Conservation (phyloP, 2,329 filamentous ascomycete species). For the Claviceps sp. region DNA sequence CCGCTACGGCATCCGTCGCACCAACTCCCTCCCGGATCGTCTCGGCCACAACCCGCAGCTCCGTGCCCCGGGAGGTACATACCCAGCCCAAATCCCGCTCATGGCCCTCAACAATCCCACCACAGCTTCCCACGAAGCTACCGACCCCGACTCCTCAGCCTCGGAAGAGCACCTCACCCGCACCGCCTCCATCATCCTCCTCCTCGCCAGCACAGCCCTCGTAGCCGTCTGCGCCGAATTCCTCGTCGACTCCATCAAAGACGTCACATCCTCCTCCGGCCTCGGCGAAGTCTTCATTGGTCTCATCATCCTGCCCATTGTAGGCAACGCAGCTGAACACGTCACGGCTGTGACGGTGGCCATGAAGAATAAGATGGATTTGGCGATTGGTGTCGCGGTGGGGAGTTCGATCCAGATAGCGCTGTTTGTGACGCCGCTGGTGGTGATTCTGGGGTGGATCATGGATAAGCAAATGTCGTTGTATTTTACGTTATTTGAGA, state of each 20-base stretch:
- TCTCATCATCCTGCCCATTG: constrained; percentile 58
- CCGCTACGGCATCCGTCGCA: constrained; percentile 54
- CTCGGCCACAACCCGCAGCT: constrained; percentile 33
- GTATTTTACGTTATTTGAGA: constrained; percentile 83
- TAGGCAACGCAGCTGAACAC: constrained; percentile 62
- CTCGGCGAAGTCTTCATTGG: constrained; percentile 57
- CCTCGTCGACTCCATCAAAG: constrained; percentile 53
- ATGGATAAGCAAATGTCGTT: constrained; percentile 58
- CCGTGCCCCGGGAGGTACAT: constrained; percentile 35
- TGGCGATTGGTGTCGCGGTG: constrained; percentile 59
- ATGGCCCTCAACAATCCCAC: constrained; percentile 19
- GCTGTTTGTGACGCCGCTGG: constrained; percentile 54
- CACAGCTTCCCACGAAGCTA: constrained; percentile 15
- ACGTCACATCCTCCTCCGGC: constrained; percentile 40
- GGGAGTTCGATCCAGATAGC: constrained; percentile 62
- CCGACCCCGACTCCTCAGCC: constrained; percentile 14
- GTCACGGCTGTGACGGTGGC: constrained; percentile 59
- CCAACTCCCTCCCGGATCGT: constrained; percentile 60
- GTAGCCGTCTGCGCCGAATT: constrained; percentile 59
- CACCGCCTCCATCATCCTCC: constrained; percentile 44
- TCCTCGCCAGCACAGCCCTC: constrained; percentile 49
- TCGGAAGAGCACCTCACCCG: constrained; percentile 36
- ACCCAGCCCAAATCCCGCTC: constrained; percentile 32
- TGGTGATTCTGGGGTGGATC: constrained; percentile 60
- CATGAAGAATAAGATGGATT: constrained; percentile 63